Percentiles rank a stretch among this genome's conserved stretches.
Conservation (phyloP, 2,329 filamentous ascomycete genomes). For the Calonectria hongkongensis region DNA sequence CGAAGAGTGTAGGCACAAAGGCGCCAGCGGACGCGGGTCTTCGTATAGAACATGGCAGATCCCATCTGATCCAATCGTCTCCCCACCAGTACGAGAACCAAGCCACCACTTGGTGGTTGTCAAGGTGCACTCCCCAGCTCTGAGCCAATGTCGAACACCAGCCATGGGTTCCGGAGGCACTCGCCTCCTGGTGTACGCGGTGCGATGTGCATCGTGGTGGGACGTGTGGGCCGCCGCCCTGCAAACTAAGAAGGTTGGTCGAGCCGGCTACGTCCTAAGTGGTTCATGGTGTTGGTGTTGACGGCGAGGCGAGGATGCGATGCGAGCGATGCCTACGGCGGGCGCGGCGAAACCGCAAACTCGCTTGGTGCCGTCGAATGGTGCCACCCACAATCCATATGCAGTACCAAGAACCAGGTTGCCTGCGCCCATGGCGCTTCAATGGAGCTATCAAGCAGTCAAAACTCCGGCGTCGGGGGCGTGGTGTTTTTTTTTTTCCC, state of each 20-base stretch:
- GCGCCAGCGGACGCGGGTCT: constrained; percentile 20
- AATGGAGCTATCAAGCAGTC: constrained; percentile 15
- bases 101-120: constrained; percentile 25
- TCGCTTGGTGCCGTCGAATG: not conserved
- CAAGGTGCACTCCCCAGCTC: not conserved
- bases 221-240: constrained; percentile 33
- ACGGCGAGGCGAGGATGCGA: constrained; percentile 17
- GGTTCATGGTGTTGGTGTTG: constrained; percentile 24
- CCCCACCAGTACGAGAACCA: constrained; percentile 31
- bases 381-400: constrained; percentile 6
- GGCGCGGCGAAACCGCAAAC: constrained; percentile 20
- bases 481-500: not conserved
- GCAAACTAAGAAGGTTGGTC: constrained; percentile 33
- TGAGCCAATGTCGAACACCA: not conserved
- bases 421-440: not conserved
- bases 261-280: constrained; percentile 11
- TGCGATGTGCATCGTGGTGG: constrained; percentile 30
- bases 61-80: constrained; percentile 22
- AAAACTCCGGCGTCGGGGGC: not conserved
- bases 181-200: constrained; percentile 1
- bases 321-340: constrained; percentile 23
- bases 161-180: constrained; percentile 4
- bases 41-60: constrained; percentile 29
- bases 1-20: constrained; percentile 25
- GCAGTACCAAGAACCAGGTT: constrained; percentile 21